Evolutionary conservation across 2,329 filamentous ascomycete genomes (phyloP).

Genomic region (Botrytis pseudocinerea): DNA sequence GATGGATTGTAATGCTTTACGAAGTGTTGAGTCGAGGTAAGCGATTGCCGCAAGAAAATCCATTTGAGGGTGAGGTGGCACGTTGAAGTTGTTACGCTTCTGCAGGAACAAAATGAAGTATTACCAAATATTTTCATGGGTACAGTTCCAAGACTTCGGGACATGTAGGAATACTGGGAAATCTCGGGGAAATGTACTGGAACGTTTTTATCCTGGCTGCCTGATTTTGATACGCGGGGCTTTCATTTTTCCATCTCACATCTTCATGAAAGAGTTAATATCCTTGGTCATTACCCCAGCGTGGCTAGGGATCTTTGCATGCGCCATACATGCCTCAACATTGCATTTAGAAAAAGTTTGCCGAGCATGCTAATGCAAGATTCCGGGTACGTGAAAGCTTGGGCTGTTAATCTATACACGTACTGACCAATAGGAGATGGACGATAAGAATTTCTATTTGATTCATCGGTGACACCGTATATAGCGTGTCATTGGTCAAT

Average conservation of each 20-base stretch:
- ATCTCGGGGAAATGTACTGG: neutral
- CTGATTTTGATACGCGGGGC: neutral
- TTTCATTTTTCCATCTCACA: neutral
- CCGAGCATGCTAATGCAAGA: slow-evolving; percentile 6
- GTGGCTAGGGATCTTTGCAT: slow-evolving; percentile 5
- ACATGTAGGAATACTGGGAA: slow-evolving; percentile 13
- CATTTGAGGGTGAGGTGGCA: slow-evolving; percentile 4
- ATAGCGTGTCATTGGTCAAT: neutral
- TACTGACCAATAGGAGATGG: slow-evolving; percentile 11
- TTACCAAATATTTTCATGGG: slow-evolving; percentile 25
- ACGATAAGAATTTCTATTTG: slow-evolving; percentile 27
- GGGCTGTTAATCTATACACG: slow-evolving; percentile 1
- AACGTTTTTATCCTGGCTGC: neutral
- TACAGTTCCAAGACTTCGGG: slow-evolving; percentile 15
- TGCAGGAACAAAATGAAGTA: slow-evolving; percentile 17
- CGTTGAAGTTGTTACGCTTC: neutral
- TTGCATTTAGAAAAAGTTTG: slow-evolving; percentile 6
- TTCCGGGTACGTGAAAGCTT: slow-evolving; percentile 11
- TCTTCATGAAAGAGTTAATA: neutral
- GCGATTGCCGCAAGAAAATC: slow-evolving; percentile 12
- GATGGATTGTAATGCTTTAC: neutral
- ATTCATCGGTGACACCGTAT: slow-evolving; percentile 22
- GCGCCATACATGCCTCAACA: slow-evolving; percentile 13
- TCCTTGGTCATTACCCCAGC: slow-evolving; percentile 3
- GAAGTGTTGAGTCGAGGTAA: neutral